These are phyloP conservation scores for Boletus rubropictus DNA, from an alignment of 768 basidiomycete species.

Conservation along the genomic window DNA sequence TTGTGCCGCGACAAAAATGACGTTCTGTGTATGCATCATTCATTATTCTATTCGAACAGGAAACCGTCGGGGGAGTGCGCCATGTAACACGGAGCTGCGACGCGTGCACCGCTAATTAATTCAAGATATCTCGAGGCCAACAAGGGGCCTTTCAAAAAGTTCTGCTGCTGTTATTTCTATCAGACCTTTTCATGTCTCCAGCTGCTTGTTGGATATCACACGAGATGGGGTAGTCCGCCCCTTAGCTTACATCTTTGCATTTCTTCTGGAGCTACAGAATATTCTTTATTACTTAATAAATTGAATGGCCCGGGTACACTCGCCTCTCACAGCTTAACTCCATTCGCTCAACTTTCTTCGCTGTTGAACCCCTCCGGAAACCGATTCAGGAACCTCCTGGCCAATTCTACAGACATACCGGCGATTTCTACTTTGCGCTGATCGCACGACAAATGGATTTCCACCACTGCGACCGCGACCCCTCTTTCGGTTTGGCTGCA, in stretches of 20 bases:
- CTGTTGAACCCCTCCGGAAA: too few species aligned
- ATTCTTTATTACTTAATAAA: too few species aligned
- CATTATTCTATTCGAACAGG: not conserved
- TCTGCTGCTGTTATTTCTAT: not conserved
- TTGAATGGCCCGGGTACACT: too few species aligned
- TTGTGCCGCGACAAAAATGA: not conserved
- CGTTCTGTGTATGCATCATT: too few species aligned
- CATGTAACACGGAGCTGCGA: not conserved
- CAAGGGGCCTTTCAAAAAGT: not conserved
- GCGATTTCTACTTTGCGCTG: conserved; percentile 4
- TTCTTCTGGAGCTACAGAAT: too few species aligned
- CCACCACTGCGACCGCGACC: not conserved
- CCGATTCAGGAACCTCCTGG: conserved; percentile 2
- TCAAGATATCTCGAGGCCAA: too few species aligned
- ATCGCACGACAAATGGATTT: not conserved
- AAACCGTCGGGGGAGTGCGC: not conserved
- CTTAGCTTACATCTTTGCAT: too few species aligned
- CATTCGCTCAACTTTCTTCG: too few species aligned
- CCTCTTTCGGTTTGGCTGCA: too few species aligned
- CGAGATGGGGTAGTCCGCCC: too few species aligned
- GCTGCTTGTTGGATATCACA: too few species aligned
- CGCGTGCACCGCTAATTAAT: not conserved
- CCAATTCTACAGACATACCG: conserved; percentile 1
- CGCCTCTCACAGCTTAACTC: too few species aligned
- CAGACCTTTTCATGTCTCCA: not conserved